Conservation (phyloP, 441 rosid genomes). For the Erodium texanum region DNA sequence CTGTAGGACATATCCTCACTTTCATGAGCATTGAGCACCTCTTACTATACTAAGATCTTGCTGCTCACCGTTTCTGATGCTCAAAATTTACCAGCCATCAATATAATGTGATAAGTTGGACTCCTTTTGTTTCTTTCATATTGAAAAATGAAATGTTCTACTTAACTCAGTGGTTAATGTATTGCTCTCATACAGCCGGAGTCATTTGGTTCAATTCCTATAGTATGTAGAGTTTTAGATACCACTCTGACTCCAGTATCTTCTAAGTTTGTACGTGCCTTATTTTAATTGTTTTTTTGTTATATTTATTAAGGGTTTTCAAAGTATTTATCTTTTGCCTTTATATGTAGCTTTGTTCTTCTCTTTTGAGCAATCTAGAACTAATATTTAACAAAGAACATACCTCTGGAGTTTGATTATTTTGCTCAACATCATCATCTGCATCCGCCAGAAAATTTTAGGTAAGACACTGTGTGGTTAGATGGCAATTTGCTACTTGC, state of each 20-base stretch:
- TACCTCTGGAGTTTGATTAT: slow-evolving; percentile 44
- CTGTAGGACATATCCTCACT: no score
- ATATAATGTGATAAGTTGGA: background rate
- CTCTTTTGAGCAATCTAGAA: background rate
- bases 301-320: background rate
- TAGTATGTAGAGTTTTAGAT: background rate
- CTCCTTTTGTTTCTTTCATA: background rate
- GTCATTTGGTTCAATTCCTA: background rate
- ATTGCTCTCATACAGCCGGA: background rate
- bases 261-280: background rate
- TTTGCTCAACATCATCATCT: slow-evolving; percentile 34
- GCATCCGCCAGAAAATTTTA: slow-evolving; percentile 32
- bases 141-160: background rate
- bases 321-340: background rate
- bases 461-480: slow-evolving; percentile 18
- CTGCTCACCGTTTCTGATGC: no score
- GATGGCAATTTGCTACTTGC: background rate
- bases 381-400: slow-evolving; percentile 17
- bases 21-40: no score
- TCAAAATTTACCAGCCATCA: background rate
- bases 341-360: background rate
- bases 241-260: background rate
- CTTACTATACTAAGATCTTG: no score
- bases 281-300: background rate
- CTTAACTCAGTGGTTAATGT: background rate